Base-by-base conservation (phyloP, 2,329 filamentous ascomycete genomes). In the Emericellopsis cladophorae region DNA sequence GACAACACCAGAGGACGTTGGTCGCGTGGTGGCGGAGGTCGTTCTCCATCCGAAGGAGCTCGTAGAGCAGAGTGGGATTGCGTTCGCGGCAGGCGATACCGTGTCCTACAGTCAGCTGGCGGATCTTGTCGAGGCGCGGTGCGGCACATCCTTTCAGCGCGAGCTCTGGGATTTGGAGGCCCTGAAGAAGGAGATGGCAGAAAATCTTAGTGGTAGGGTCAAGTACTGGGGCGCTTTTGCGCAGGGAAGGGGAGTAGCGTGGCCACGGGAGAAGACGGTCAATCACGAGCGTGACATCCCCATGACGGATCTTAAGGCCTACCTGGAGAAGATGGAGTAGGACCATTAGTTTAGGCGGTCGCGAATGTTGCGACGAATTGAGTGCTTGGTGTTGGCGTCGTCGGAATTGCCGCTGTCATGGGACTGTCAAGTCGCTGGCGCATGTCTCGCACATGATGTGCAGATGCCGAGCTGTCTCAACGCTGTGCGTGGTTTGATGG, bases 151-250 rank as follows among this genome's bases (percentile, higher is more conserved):
- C 36, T 66, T 81, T 16, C 50, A 54, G 42, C 64, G 66, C 35
- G 69, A 73, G 52, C 51, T 68, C 18, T 76, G 74, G 69, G 64
- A 59, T 32, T 43, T 67, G 18, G 56, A 61, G 1, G 49, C 57
- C 36, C 52, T 81, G 48, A 55, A 57, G 46, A 50, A 51, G 6
- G 67, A 73, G 47, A 52, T 79, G 47, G 50, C 49, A 16, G 64
- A 75, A 6, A 67, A 71, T 0, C 58, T 56, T 0, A 64, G 74
- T 49, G 52, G 51, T 3, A 61, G 80, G 50, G 64, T 66, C 48
- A 81, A 74, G 58, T 84, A 84, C 55, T 61, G 73, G 18, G 60
- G 71, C 45, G 70, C 78, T 0, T 83, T 83, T 61, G 75, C 68
- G 1, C 60, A 69, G 41, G 74, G 74, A 0, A 59, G 55, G 7